A percentile compares a stretch with the other conserved stretches of the same genome.
These are phyloP conservation scores for Solanum corneliomulleri DNA, from an alignment of 257 asterid genomes.

Conservation along the genomic window DNA sequence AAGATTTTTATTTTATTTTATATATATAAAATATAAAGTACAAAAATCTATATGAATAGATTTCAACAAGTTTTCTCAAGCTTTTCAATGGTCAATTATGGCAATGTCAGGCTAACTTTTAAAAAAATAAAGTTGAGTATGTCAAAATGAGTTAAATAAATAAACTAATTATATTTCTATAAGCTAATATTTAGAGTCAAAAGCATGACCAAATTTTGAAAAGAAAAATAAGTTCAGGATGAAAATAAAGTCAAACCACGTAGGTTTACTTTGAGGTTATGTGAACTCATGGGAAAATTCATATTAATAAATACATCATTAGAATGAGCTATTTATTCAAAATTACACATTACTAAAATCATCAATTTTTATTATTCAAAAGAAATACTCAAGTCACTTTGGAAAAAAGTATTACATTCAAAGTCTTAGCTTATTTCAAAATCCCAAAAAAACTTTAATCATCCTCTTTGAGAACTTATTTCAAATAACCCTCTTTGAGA, in stretches of 20 bases:
- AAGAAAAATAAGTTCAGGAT: background rate
- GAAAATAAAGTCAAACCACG: background rate
- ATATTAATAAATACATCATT: background rate
- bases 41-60: too few species aligned
- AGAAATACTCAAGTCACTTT: background rate
- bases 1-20: too few species aligned
- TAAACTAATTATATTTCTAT: too few species aligned
- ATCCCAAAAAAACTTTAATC: background rate
- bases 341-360: background rate
- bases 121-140: background rate
- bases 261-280: background rate
- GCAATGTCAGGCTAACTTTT: too few species aligned
- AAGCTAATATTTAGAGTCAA: too few species aligned
- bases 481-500: too few species aligned
- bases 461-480: background rate
- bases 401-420: background rate
- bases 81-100: too few species aligned
- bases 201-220: background rate
- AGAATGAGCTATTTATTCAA: background rate
- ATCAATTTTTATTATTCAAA: background rate
- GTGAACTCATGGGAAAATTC: background rate
- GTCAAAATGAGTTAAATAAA: background rate
- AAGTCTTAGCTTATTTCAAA: background rate
- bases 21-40: too few species aligned
- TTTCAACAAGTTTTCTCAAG: too few species aligned